Conservation (phyloP, 345 rosid genomes). For the Moricandia arvensis region DNA sequence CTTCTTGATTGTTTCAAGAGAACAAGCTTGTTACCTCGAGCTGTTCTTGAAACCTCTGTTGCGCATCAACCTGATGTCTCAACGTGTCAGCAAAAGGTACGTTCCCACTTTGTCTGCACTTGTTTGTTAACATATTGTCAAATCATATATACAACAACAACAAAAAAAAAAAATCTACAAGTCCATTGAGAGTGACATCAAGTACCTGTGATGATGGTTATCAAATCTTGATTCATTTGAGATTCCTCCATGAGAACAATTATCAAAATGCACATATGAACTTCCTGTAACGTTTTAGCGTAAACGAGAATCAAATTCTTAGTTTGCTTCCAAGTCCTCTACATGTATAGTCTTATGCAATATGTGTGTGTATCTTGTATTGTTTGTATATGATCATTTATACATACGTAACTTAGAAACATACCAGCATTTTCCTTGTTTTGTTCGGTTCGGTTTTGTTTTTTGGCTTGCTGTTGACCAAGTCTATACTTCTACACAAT, state of each 20-base stretch:
- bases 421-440: constrained; percentile 51
- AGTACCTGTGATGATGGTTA: constrained; percentile 42
- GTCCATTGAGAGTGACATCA: not conserved
- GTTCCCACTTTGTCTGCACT: constrained; percentile 38
- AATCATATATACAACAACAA: constrained; percentile 5
- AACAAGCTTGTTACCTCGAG: constrained; percentile 51
- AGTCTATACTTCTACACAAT: constrained; percentile 71
- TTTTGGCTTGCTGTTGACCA: constrained; percentile 70
- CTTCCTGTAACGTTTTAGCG: constrained; percentile 27
- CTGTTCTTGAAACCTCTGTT: constrained; percentile 57
- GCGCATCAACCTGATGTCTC: constrained; percentile 56
- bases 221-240: constrained; percentile 40
- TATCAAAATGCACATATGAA: constrained; percentile 46
- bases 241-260: constrained; percentile 33
- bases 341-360: not conserved
- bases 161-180: not conserved
- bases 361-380: not conserved
- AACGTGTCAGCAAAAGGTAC: constrained; percentile 49
- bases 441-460: constrained; percentile 44
- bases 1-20: not conserved
- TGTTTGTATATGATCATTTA: not conserved
- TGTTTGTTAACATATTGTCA: constrained; percentile 15
- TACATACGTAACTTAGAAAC: not conserved
- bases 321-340: not conserved
- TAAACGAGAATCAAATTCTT: not conserved